phyloP scores from a whole-genome alignment of 1,284 basidiomycete genomes.

The Ustilago esculenta region DNA sequence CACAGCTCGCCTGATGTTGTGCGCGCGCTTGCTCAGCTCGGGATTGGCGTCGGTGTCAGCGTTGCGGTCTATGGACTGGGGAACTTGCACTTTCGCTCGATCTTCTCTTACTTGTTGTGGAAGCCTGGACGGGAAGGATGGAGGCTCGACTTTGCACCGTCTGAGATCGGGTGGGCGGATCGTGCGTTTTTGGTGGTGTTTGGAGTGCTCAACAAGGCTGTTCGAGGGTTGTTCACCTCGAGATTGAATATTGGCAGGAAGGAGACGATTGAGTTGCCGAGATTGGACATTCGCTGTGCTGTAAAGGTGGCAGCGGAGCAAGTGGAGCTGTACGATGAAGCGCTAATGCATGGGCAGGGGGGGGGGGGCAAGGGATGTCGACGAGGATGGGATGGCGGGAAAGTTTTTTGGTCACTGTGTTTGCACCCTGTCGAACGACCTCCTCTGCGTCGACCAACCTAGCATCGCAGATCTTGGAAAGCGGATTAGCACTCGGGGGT shows the following conservation, averaged over 20 bases:
- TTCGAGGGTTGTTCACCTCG: not conserved
- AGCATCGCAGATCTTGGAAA: too few relatives aligned
- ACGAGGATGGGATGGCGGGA: too few relatives aligned
- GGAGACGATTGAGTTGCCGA: conserved; percentile 12
- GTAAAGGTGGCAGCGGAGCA: not conserved
- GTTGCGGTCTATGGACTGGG: conserved; percentile 4
- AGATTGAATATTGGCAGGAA: not conserved
- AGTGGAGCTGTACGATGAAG: not conserved
- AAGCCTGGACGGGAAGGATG: not conserved
- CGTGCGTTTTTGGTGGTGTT: conserved; percentile 6
- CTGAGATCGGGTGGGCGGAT: conserved; percentile 15
- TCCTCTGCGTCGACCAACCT: too few relatives aligned
- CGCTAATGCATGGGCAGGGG: not conserved
- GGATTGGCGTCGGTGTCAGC: conserved; percentile 11
- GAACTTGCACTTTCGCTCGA: conserved; percentile 8
- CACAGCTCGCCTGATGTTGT: not conserved
- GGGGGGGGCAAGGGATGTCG: not conserved
- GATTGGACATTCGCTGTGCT: conserved; percentile 17
- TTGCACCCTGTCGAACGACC: too few relatives aligned
- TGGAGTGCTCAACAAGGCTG: conserved; percentile 14
- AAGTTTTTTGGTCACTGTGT: too few relatives aligned
- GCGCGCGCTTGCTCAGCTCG: conserved; percentile 2
- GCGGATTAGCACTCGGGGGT: too few relatives aligned
- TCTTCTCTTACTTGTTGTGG: conserved; percentile 15
- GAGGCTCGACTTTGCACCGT: conserved; percentile 16